These are phyloP conservation scores for Cryptococcus wingfieldii DNA, from an alignment of 1,284 basidiomycete genomes.

Conservation along the genomic window DNA sequence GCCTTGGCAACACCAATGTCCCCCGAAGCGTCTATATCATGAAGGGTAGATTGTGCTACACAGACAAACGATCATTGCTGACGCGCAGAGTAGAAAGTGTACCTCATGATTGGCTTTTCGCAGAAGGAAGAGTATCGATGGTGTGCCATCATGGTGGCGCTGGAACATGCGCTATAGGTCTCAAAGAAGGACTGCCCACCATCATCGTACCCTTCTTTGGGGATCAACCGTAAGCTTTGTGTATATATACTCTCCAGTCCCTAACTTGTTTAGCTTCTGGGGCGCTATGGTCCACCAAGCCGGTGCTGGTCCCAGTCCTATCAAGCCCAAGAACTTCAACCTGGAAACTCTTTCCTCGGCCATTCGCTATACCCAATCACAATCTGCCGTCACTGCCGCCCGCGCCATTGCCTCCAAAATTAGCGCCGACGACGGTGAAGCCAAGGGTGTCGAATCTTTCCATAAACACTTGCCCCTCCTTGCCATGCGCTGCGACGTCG, in stretches of 20 bases:
- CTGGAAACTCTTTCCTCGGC: slow-evolving; percentile 57
- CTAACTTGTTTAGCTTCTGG: slow-evolving; percentile 47
- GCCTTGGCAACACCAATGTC: slow-evolving; percentile 54
- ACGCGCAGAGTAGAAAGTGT: slow-evolving; percentile 51
- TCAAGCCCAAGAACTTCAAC: slow-evolving; percentile 49
- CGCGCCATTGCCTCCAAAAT: slow-evolving; percentile 56
- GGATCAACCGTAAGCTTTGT: slow-evolving; percentile 54
- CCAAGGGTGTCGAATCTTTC: slow-evolving; percentile 56
- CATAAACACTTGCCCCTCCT: slow-evolving; percentile 60
- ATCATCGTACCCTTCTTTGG: slow-evolving; percentile 66
- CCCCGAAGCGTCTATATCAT: slow-evolving; percentile 59
- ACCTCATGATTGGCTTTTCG: slow-evolving; percentile 69
- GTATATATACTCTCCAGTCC: neutral
- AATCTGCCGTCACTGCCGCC: slow-evolving; percentile 54
- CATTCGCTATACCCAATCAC: slow-evolving; percentile 54
- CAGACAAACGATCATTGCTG: slow-evolving; percentile 2
- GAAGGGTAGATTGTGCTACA: slow-evolving; percentile 22
- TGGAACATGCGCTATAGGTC: slow-evolving; percentile 61
- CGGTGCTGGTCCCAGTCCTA: slow-evolving; percentile 61
- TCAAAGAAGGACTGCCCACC: slow-evolving; percentile 62
- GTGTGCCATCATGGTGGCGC: slow-evolving; percentile 65
- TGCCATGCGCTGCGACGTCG: slow-evolving; percentile 62
- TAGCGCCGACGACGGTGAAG: slow-evolving; percentile 55
- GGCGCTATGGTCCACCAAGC: slow-evolving; percentile 60
- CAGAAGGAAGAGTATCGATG: slow-evolving; percentile 55